Conservation (phyloP, 2,329 filamentous ascomycete species). For the Pyricularia sp. region DNA sequence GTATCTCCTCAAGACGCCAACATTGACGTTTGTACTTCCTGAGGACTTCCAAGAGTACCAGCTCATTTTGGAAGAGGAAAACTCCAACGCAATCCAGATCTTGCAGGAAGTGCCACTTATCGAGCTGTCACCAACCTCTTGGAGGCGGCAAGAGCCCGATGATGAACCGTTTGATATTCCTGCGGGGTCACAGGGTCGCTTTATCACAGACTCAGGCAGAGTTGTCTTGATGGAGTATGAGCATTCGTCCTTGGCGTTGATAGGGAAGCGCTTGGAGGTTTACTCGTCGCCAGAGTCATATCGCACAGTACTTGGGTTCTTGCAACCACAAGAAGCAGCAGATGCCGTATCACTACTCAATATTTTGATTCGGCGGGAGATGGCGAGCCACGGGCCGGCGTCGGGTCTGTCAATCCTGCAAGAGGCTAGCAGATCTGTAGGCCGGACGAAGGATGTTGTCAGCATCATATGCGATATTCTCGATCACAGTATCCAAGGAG, state of each 20-base stretch:
- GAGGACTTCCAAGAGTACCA: slow-evolving; percentile 64
- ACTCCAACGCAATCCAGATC: slow-evolving; percentile 69
- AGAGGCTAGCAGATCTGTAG: slow-evolving; percentile 46
- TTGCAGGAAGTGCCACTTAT: slow-evolving; percentile 56
- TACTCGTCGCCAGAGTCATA: slow-evolving; percentile 39
- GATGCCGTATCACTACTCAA: slow-evolving; percentile 70
- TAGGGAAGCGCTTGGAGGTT: slow-evolving; percentile 67
- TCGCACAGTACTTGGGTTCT: slow-evolving; percentile 40
- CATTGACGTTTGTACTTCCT: slow-evolving; percentile 71
- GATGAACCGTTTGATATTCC: slow-evolving; percentile 51
- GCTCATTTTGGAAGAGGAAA: slow-evolving; percentile 76
- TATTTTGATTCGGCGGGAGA: slow-evolving; percentile 52
- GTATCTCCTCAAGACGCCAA: slow-evolving; percentile 60
- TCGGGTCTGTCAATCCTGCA: slow-evolving; percentile 40
- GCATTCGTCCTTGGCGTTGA: slow-evolving; percentile 71
- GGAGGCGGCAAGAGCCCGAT: slow-evolving; percentile 33
- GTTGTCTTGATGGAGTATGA: slow-evolving; percentile 68
- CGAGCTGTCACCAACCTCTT: slow-evolving; percentile 28
- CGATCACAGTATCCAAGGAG: slow-evolving; percentile 57
- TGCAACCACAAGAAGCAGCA: slow-evolving; percentile 53
- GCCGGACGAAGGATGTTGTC: slow-evolving; percentile 63
- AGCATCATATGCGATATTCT: slow-evolving; percentile 77
- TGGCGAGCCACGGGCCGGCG: slow-evolving; percentile 19
- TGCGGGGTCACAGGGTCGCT: slow-evolving; percentile 56
- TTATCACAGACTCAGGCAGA: slow-evolving; percentile 69